A percentile compares a stretch with the other conserved stretches of the same genome.
Conservation (phyloP, 139 green algal genomes). For the Trebouxia sp. region DNA sequence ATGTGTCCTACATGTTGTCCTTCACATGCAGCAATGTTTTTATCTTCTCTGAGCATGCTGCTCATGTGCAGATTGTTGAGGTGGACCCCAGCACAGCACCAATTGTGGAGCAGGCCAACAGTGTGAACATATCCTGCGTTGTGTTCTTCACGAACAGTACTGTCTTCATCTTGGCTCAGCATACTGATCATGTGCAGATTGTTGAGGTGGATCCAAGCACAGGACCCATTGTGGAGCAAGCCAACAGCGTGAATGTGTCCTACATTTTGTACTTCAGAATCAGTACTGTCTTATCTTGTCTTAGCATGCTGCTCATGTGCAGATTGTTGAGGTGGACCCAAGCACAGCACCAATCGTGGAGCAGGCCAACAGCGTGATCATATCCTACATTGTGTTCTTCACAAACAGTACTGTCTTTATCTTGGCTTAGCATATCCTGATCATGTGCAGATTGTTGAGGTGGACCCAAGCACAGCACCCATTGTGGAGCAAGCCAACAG, state of each 20-base stretch:
- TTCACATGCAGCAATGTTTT: too few relatives aligned
- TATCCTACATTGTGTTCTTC: neutral
- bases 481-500: constrained; percentile 13
- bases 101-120: neutral
- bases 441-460: neutral
- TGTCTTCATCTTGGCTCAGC: too few relatives aligned
- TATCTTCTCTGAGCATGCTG: too few relatives aligned
- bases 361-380: neutral
- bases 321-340: neutral
- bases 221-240: constrained; percentile 4
- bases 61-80: neutral
- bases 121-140: neutral
- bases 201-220: constrained; percentile 3
- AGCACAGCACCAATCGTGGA: neutral
- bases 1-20: constrained; percentile 14
- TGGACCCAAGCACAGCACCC: constrained; percentile 7
- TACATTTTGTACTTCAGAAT: constrained; percentile 25
- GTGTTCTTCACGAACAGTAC: neutral
- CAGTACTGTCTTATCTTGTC: too few relatives aligned
- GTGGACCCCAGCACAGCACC: neutral
- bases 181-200: neutral
- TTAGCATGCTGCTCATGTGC: too few relatives aligned
- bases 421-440: too few relatives aligned
- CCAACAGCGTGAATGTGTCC: constrained; percentile 1
- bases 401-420: too few relatives aligned